phyloP scores from a whole-genome alignment of 331 rosid genomes.

The Dryas integrifolia region DNA sequence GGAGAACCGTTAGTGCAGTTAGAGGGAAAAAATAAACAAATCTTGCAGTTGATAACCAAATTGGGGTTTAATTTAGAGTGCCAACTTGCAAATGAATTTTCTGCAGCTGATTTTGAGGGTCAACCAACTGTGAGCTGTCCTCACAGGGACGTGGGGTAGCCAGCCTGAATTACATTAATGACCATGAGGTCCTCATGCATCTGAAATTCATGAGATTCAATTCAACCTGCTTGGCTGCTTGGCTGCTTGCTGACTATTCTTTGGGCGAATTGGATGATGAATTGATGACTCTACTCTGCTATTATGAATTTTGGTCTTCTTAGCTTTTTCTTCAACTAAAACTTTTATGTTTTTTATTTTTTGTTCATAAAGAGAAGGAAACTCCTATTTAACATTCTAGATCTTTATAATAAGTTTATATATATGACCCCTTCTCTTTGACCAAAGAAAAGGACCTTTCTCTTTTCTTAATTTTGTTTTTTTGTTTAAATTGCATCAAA shows the following conservation, averaged over 20 bases:
- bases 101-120: constrained; percentile 16
- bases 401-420: no score
- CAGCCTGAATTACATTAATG: neutral
- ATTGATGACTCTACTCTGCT: no score
- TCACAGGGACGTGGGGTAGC: neutral
- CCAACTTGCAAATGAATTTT: neutral
- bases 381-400: no score
- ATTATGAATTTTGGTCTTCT: no score
- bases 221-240: neutral
- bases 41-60: neutral
- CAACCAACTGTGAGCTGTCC: neutral
- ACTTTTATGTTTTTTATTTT: no score
- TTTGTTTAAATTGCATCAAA: no score
- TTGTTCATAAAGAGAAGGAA: no score
- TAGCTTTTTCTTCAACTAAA: no score
- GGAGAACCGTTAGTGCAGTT: neutral
- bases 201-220: neutral
- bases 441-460: no score
- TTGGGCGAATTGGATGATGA: no score
- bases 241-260: neutral
- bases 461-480: no score
- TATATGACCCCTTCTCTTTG: no score
- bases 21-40: neutral
- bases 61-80: neutral
- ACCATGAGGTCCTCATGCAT: neutral